Evolutionary conservation across 257 asterid species (phyloP), one percentile per base, ranked within the genome.

Genomic region (Henckelia pumila): DNA sequence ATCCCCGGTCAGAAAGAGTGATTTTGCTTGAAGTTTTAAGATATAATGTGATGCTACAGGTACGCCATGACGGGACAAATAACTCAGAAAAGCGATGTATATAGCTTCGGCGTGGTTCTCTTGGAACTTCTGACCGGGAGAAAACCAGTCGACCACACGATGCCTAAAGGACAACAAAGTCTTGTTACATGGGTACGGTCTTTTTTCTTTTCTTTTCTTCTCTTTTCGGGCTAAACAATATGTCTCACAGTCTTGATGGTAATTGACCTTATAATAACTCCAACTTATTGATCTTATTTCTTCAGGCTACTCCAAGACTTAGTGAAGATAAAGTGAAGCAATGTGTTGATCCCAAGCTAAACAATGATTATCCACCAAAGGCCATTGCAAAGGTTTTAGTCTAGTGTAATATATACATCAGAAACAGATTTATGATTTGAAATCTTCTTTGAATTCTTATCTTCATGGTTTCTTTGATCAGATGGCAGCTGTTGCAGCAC

Each of bases 401-500:
- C 37, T 11, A 24, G 23, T 13, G n/a, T 25, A 8, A 8, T 13
- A 58, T 26, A 22, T n/a, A 6, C 35, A 49, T 28, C 32, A 22
- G 25, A 28, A 56, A 67, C 64, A 14, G 29, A 4, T 26, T 65
- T 8, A 37, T 16, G 9, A n/a, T 66, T 20, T 57, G 19, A 53
- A 7, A 25, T 33, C 2, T 53, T 29, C 25, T 66, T 52, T 16
- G 17, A 16, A 32, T 30, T 7, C 56, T 23, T 32, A 20, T 30
- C 55, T 40, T 19, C 13, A 9, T 28, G 35, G 56, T 64, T 28
- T 22, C 21, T 58, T 63, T 57, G 20, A 32, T 40, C 79, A 91
- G 96, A 82, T 92, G 95, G 98, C 96, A 8, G 98, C 98, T 10
- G 96, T 92, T 7, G 98, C 98, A n/a, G 96, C 96, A 29, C 86